Evolutionary conservation across 768 basidiomycete genomes (phyloP).

Genomic region (Trametopsis cervina): DNA sequence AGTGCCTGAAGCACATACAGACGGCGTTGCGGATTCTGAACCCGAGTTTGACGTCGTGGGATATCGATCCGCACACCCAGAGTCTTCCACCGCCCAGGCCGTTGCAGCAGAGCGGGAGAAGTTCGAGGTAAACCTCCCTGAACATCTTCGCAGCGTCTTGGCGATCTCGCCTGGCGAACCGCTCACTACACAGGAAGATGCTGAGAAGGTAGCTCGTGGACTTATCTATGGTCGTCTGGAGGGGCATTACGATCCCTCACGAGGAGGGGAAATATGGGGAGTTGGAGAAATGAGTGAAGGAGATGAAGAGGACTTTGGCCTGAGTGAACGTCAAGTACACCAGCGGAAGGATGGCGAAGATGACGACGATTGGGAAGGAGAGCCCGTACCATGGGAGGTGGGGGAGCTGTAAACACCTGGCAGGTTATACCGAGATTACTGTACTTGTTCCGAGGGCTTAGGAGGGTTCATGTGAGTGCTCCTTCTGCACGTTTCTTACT

Average conservation of each 20-base stretch:
- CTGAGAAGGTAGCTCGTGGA: slow-evolving; percentile 49
- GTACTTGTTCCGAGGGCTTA: not conserved
- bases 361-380: slow-evolving; percentile 62
- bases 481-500: not conserved
- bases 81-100: not conserved
- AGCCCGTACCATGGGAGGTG: slow-evolving; percentile 76
- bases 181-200: slow-evolving; percentile 34
- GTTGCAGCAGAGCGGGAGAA: slow-evolving; percentile 26
- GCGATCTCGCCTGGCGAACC: slow-evolving; percentile 42
- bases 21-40: slow-evolving; percentile 10
- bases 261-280: slow-evolving; percentile 72
- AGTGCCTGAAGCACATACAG: slow-evolving; percentile 5
- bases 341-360: slow-evolving; percentile 35
- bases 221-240: slow-evolving; percentile 53
- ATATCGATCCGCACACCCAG: slow-evolving; percentile 10
- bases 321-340: slow-evolving; percentile 9
- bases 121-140: slow-evolving; percentile 56
- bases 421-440: slow-evolving; percentile 1
- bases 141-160: slow-evolving; percentile 57
- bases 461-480: not conserved
- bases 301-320: slow-evolving; percentile 13
- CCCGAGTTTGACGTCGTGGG: slow-evolving; percentile 17
- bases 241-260: slow-evolving; percentile 51
- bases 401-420: slow-evolving; percentile 51
- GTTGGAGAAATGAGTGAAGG: slow-evolving; percentile 52